phyloP scores from a whole-genome alignment of 306 rosid species.

The Mimosa bimucronata region DNA sequence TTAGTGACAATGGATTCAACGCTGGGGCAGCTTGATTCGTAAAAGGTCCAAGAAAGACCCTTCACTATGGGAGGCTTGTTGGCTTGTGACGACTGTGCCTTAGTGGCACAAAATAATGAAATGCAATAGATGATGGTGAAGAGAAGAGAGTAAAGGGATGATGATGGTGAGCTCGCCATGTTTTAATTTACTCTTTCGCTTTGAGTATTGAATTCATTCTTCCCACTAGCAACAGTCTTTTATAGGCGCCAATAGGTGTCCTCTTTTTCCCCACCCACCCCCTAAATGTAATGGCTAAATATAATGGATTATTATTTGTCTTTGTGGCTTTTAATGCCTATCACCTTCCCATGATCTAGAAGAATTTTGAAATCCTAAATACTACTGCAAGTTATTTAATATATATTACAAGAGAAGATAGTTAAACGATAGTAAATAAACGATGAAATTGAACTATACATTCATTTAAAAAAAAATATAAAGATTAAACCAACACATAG shows the following conservation, averaged over 20 bases:
- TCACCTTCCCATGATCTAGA: too few relatives aligned
- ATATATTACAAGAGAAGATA: too few relatives aligned
- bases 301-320: neutral
- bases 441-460: too few relatives aligned
- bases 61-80: slow-evolving; percentile 29
- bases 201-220: neutral
- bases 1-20: slow-evolving; percentile 51
- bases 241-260: neutral
- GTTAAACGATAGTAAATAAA: too few relatives aligned
- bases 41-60: slow-evolving; percentile 63
- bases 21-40: slow-evolving; percentile 47
- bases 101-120: slow-evolving; percentile 22
- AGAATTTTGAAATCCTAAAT: too few relatives aligned
- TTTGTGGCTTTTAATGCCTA: too few relatives aligned
- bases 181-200: neutral
- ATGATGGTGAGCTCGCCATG: slow-evolving; percentile 18
- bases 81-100: slow-evolving; percentile 8
- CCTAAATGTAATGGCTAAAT: too few relatives aligned
- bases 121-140: slow-evolving; percentile 38
- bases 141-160: slow-evolving; percentile 14
- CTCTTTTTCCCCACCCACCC: neutral
- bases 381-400: too few relatives aligned
- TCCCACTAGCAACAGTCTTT: neutral
- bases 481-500: too few relatives aligned
- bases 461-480: too few relatives aligned